A percentile compares a stretch with the other conserved stretches of the same genome.
Evolutionary conservation across 345 rosid species (phyloP).

Genomic region (Geranium brycei): DNA sequence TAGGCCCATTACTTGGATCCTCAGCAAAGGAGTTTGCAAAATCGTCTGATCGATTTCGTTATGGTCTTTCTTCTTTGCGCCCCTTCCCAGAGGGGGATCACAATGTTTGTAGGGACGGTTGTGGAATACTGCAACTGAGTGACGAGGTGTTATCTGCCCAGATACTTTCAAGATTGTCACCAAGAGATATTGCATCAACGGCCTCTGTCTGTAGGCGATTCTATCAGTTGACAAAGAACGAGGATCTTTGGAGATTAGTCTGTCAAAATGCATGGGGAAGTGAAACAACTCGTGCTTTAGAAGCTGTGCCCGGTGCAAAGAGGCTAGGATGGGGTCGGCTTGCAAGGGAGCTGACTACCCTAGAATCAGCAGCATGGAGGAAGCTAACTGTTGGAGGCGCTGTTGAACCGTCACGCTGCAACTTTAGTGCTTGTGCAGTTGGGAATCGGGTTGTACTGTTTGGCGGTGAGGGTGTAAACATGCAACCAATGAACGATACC

Average conservation of each 20-base stretch:
- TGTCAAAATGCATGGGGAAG: slow-evolving; percentile 89
- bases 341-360: slow-evolving; percentile 78
- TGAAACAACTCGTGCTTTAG: slow-evolving; percentile 61
- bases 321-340: slow-evolving; percentile 76
- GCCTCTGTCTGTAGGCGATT: slow-evolving; percentile 58
- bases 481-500: slow-evolving; percentile 94
- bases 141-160: slow-evolving; percentile 68
- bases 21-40: slow-evolving; percentile 44
- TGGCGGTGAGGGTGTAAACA: slow-evolving; percentile 87
- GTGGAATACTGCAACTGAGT: slow-evolving; percentile 58
- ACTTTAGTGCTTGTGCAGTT: slow-evolving; percentile 85
- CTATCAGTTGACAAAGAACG: slow-evolving; percentile 58
- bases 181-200: slow-evolving; percentile 72
- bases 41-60: slow-evolving; percentile 25
- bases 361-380: slow-evolving; percentile 85
- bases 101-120: slow-evolving; percentile 45
- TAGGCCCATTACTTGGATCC: slow-evolving; percentile 53
- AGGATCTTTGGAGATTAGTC: slow-evolving; percentile 81
- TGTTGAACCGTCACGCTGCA: slow-evolving; percentile 85
- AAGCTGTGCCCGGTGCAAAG: slow-evolving; percentile 71
- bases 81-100: slow-evolving; percentile 33
- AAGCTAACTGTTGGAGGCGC: slow-evolving; percentile 76
- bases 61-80: slow-evolving; percentile 26
- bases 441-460: slow-evolving; percentile 77
- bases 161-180: slow-evolving; percentile 63